Evolutionary conservation across 2,329 filamentous ascomycete species (phyloP).

Genomic region (Kalaharituber pfeilii): DNA sequence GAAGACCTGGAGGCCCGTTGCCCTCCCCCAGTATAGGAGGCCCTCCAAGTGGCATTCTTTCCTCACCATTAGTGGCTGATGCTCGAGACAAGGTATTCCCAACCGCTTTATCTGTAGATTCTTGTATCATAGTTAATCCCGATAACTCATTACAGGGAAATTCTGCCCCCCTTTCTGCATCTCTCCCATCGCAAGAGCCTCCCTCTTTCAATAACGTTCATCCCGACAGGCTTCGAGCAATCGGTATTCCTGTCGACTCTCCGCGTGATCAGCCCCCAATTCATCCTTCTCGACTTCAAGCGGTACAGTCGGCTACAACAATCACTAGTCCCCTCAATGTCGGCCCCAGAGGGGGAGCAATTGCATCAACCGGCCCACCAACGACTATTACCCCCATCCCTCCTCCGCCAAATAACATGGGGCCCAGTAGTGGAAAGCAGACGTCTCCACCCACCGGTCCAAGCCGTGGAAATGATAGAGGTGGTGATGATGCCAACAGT

Average conservation of each 20-base stretch:
- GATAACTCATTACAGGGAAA: constrained; percentile 5
- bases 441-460: constrained; percentile 19
- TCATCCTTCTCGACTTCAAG: constrained; percentile 13
- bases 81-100: not conserved
- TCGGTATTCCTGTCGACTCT: constrained; percentile 8
- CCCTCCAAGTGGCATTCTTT: not conserved
- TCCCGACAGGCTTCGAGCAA: constrained; percentile 14
- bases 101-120: not conserved
- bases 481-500: constrained; percentile 13
- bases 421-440: constrained; percentile 10
- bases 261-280: constrained; percentile 8
- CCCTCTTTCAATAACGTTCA: constrained; percentile 4
- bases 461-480: constrained; percentile 11
- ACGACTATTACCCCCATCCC: constrained; percentile 7
- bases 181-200: constrained; percentile 6
- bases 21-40: constrained; percentile 6
- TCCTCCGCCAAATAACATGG: constrained; percentile 8
- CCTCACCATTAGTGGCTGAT: not conserved
- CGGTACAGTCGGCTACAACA: constrained; percentile 5
- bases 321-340: constrained; percentile 8
- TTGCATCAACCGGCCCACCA: constrained; percentile 3
- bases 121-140: not conserved
- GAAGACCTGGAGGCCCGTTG: not conserved
- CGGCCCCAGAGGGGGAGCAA: constrained; percentile 9
- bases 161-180: constrained; percentile 10